Percentiles rank a stretch among this genome's conserved stretches.
phyloP scores from a whole-genome alignment of 2,329 filamentous ascomycete genomes.

The Fusarium sp. region DNA sequence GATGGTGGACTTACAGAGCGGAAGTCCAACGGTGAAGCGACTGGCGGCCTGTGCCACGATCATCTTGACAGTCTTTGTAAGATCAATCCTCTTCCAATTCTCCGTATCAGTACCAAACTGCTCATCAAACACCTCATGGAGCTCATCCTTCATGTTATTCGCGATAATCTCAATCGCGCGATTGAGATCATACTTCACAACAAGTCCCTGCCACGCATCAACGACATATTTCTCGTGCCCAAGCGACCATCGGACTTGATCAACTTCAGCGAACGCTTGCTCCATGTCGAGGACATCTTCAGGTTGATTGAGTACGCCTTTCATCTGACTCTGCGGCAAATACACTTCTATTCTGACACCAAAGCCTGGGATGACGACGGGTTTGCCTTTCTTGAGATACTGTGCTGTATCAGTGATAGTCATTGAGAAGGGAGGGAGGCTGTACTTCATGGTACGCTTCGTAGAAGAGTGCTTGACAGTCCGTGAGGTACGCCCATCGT shows the following conservation, averaged over 20 bases:
- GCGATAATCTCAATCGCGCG: constrained; percentile 47
- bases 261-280: constrained; percentile 51
- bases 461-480: constrained; percentile 43
- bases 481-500: constrained; percentile 41
- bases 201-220: constrained; percentile 49
- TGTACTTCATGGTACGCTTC: constrained; percentile 46
- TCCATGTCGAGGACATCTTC: constrained; percentile 48
- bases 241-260: constrained; percentile 50
- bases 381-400: constrained; percentile 54
- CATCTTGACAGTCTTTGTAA: constrained; percentile 39
- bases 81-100: constrained; percentile 48
- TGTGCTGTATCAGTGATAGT: constrained; percentile 14
- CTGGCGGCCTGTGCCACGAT: constrained; percentile 46
- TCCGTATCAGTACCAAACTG: constrained; percentile 47
- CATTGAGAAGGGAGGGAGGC: fast-evolving
- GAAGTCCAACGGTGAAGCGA: constrained; percentile 46
- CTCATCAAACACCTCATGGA: constrained; percentile 47
- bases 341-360: constrained; percentile 53
- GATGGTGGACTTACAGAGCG: constrained; percentile 41
- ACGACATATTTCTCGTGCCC: constrained; percentile 47
- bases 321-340: constrained; percentile 51
- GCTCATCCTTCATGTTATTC: constrained; percentile 48
- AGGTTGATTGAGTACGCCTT: constrained; percentile 52
- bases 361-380: constrained; percentile 53
- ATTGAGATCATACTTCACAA: constrained; percentile 51